A percentile compares a stretch with the other conserved stretches of the same genome.
These are phyloP conservation scores for Cyphellophora attinorum DNA, from an alignment of 2,329 filamentous ascomycete species.

Conservation along the genomic window DNA sequence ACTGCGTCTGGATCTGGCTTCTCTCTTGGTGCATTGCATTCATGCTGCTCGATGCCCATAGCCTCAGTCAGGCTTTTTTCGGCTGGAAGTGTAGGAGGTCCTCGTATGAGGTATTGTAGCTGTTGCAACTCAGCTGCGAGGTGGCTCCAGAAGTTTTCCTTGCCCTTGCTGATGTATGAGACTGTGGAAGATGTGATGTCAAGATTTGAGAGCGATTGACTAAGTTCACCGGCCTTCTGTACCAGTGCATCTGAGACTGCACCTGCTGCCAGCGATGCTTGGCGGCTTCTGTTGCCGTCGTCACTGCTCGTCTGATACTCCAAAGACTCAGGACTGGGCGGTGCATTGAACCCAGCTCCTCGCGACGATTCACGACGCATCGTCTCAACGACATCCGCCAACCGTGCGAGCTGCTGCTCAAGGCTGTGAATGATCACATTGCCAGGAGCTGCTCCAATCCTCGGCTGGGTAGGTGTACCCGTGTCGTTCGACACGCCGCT, in stretches of 20 bases:
- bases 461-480: neutral
- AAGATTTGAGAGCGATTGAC: neutral
- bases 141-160: constrained; percentile 13
- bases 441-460: neutral
- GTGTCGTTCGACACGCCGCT: neutral
- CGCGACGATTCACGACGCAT: constrained; percentile 26
- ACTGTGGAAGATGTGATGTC: constrained; percentile 9
- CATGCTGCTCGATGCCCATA: constrained; percentile 1
- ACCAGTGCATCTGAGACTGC: neutral
- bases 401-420: constrained; percentile 32
- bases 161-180: neutral
- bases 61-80: neutral
- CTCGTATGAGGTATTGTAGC: constrained; percentile 12
- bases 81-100: neutral
- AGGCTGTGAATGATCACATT: constrained; percentile 19
- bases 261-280: neutral
- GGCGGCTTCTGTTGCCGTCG: neutral
- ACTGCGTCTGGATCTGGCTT: neutral
- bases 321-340: constrained; percentile 3
- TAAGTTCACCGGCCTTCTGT: neutral
- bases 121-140: constrained; percentile 13
- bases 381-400: constrained; percentile 35
- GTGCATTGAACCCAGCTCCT: constrained; percentile 18
- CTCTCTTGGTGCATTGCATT: neutral
- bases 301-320: neutral